Evolutionary conservation across 805 yeast species (phyloP), one percentile per base, ranked within the genome.

Genomic region (Cyberlindnera maritima): DNA sequence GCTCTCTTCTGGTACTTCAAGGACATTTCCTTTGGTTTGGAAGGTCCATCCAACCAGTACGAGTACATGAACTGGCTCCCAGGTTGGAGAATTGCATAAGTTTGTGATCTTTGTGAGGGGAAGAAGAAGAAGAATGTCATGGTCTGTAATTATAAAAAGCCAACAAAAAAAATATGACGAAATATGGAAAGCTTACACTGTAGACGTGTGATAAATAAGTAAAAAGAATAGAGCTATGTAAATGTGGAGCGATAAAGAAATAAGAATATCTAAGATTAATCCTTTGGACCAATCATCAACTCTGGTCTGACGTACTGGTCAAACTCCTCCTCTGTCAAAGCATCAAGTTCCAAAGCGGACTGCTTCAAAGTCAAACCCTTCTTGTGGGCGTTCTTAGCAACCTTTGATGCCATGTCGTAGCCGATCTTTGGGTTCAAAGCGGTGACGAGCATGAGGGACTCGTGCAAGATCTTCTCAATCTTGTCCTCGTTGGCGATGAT

Each of bases 351-450:
- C 60, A 94, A 75, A 52, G 97, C 97, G 54, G 96, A 83, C 71
- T 90, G 87, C 75, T 94, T 94, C 72, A 94, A 80, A 39, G 99
- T 94, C 62, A 92, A 77, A 23, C 97, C 97, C 78, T 94, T 90
- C 76, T 91, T 86, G 81, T 94, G 98, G 41, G 99, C 99, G 67
- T 94, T 88, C 80, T 94, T 94, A 59, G 99, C 99, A 45, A 90
- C 92, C 81, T 92, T 91, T 49, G 97, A 89, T 49, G 99, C 98
- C 60, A 83, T 80, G 66, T 94, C 99, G 75, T 94, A 94, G 63
- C 99, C 99, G 61, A 94, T 94, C 83, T 92, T 90, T 63, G 99
- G 97, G 81, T 94, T 94, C 66, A 94, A 80, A 21, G 99, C 97
- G 48, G 99, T 94, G 43, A 94, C 99, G 73, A 94, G 81, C 99